A percentile compares a stretch with the other conserved stretches of the same genome.
Conservation (phyloP, 176 grass and related monocot genomes). For the Bromus sterilis region DNA sequence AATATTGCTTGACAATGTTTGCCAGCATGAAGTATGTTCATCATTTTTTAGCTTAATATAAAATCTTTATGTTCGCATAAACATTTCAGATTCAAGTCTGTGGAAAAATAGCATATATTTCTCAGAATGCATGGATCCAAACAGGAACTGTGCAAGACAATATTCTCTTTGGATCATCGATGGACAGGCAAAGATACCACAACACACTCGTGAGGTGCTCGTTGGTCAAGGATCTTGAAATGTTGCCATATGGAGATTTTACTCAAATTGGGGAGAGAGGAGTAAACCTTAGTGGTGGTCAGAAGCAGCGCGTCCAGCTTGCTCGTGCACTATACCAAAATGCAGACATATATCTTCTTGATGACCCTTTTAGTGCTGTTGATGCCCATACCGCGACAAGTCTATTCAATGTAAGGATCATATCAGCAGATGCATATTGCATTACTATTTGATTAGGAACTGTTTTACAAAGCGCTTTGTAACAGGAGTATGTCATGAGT, state of each 20-base stretch:
- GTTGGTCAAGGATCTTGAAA: slow-evolving; percentile 73
- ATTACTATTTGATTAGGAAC: not conserved
- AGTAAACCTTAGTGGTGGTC: slow-evolving; percentile 89
- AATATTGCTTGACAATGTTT: not conserved
- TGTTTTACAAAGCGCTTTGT: not conserved
- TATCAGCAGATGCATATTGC: not conserved
- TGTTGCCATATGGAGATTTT: slow-evolving; percentile 60
- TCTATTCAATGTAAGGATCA: slow-evolving; percentile 71
- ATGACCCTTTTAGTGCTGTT: slow-evolving; percentile 95
- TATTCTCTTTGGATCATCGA: slow-evolving; percentile 72
- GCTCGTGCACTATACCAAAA: slow-evolving; percentile 91
- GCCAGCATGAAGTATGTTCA: not conserved
- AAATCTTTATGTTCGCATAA: not conserved
- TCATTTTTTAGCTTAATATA: not conserved
- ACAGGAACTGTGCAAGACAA: slow-evolving; percentile 82
- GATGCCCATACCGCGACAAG: slow-evolving; percentile 89
- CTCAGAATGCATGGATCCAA: slow-evolving; percentile 96
- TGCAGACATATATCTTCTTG: slow-evolving; percentile 86
- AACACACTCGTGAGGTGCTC: slow-evolving; percentile 66
- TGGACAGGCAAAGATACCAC: slow-evolving; percentile 69
- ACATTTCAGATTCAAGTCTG: slow-evolving; percentile 65
- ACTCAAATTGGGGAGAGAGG: slow-evolving; percentile 97
- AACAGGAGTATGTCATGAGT: slow-evolving; percentile 81
- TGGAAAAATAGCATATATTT: slow-evolving; percentile 78
- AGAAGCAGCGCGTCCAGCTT: slow-evolving; percentile 91